Evolutionary conservation across 495 filamentous ascomycete species (phyloP).

Genomic region (Thozetella sp.): DNA sequence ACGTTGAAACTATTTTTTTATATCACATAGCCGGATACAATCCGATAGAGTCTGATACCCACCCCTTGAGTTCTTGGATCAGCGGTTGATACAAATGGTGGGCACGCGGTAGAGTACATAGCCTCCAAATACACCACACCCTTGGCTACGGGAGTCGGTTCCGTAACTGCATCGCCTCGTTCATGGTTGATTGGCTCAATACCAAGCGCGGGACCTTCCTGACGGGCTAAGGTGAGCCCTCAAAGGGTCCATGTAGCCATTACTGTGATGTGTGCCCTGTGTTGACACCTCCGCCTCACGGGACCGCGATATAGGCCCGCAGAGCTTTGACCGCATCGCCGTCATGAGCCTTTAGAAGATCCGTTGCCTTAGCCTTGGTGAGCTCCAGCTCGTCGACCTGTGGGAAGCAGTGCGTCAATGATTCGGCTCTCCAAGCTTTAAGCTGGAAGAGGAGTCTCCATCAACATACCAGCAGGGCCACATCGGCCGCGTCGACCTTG

Average conservation of each 20-base stretch:
- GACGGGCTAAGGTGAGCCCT: too few relatives aligned
- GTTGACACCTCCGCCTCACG: neutral
- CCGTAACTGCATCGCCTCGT: too few relatives aligned
- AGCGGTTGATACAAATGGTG: neutral
- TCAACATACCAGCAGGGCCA: slow-evolving; percentile 39
- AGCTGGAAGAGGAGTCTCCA: too few relatives aligned
- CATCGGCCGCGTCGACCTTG: slow-evolving; percentile 49
- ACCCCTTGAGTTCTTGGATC: neutral
- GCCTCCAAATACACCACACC: too few relatives aligned
- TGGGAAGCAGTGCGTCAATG: slow-evolving; percentile 6
- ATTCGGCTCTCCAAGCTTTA: neutral
- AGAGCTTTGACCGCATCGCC: slow-evolving; percentile 76
- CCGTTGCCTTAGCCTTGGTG: slow-evolving; percentile 78
- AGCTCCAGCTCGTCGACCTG: slow-evolving; percentile 82
- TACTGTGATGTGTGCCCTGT: neutral
- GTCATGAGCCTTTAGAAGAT: slow-evolving; percentile 77
- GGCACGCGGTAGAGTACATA: neutral
- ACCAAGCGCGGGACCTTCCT: too few relatives aligned
- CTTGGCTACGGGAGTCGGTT: too few relatives aligned
- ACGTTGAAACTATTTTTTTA: neutral
- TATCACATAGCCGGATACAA: neutral
- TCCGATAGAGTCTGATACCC: neutral
- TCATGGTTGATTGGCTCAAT: too few relatives aligned
- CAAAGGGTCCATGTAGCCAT: neutral
- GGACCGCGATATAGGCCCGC: slow-evolving; percentile 47